Conservation (phyloP, 83 land plant species). For the Larix sibirica region DNA sequence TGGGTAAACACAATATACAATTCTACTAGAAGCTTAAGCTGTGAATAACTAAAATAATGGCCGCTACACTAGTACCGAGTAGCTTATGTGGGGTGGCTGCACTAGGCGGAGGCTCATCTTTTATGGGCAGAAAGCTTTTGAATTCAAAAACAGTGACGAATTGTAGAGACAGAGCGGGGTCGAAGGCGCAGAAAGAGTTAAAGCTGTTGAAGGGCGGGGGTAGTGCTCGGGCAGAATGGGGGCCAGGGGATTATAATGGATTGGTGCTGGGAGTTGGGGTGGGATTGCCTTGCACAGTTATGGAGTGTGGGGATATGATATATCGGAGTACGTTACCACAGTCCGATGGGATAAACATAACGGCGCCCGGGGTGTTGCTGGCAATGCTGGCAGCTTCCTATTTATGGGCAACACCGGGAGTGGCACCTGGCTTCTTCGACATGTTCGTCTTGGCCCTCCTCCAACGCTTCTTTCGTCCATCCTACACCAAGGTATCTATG, state of each 20-base stretch:
- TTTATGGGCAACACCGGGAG: constrained; percentile 98
- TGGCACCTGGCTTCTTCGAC: constrained; percentile 98
- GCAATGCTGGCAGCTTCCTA: constrained; percentile 75
- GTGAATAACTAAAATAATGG: no score
- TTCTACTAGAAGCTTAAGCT: no score
- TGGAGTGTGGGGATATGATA: constrained; percentile 98
- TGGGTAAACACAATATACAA: no score
- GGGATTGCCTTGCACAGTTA: constrained; percentile 97
- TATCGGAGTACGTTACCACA: constrained; percentile 94
- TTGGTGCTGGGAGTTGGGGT: constrained; percentile 92
- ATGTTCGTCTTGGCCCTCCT: constrained; percentile 95
- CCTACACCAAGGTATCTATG: constrained; percentile 66
- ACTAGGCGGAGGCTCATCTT: no score
- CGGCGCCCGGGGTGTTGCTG: constrained; percentile 76
- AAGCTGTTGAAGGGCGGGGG: no score
- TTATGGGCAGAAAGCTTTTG: no score
- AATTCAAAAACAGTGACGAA: no score
- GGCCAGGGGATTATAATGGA: constrained; percentile 11
- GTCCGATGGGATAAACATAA: constrained; percentile 59
- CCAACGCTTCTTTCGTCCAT: constrained; percentile 78
- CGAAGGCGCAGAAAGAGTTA: no score
- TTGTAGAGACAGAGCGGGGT: no score
- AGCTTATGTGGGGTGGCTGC: no score
- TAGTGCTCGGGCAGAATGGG: no score
- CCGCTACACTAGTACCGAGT: no score